These are phyloP conservation scores for Epichloe sp. DNA, from an alignment of 2,329 filamentous ascomycete species.

Conservation along the genomic window DNA sequence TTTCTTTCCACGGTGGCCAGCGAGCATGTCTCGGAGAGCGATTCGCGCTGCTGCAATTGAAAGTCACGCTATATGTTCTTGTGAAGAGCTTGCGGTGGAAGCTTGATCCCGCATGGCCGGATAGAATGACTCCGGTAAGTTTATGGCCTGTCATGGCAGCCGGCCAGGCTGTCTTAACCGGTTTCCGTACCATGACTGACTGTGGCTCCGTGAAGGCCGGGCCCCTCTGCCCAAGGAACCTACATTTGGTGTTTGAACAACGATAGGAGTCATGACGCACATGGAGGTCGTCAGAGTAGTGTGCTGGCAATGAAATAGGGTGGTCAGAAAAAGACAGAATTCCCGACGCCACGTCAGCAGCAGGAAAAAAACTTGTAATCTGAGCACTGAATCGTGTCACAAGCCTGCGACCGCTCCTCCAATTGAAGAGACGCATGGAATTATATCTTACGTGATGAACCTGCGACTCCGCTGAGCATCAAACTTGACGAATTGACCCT, in stretches of 20 bases:
- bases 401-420: too few relatives aligned
- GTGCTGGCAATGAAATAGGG: too few relatives aligned
- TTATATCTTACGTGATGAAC: too few relatives aligned
- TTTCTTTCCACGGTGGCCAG: conserved; percentile 28
- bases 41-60: conserved; percentile 25
- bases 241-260: conserved; percentile 2
- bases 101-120: conserved; percentile 19
- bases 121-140: conserved; percentile 21
- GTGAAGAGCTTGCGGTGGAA: conserved; percentile 16
- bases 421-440: too few relatives aligned
- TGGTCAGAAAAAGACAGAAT: too few relatives aligned
- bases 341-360: too few relatives aligned
- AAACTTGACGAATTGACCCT: too few relatives aligned
- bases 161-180: not conserved
- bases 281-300: too few relatives aligned
- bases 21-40: conserved; percentile 27
- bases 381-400: too few relatives aligned
- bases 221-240: conserved; percentile 7
- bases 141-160: not conserved
- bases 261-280: not conserved
- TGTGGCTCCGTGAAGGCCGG: conserved; percentile 4
- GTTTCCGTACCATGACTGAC: not conserved
- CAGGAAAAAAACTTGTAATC: too few relatives aligned
- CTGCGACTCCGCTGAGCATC: too few relatives aligned
- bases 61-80: conserved; percentile 20